Evolutionary conservation across 192 early-diverging fungal species (phyloP).

Genomic region (Umbelopsis isabellina): DNA sequence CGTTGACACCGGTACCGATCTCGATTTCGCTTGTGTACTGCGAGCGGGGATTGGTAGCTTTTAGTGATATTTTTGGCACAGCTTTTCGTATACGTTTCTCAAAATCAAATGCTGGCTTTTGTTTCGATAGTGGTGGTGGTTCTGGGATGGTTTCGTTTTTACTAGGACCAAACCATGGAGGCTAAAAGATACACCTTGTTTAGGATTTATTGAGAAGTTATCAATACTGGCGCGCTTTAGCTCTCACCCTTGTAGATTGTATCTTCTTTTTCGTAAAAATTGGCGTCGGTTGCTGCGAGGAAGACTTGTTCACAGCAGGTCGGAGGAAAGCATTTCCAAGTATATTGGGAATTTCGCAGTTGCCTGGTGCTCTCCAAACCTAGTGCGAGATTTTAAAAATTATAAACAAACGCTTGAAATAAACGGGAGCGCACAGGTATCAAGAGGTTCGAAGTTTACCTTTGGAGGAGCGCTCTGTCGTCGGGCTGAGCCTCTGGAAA

Average conservation of each 20-base stretch:
- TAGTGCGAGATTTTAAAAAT: not conserved
- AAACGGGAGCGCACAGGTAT: not conserved
- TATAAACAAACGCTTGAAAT: not conserved
- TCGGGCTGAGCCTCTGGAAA: constrained; percentile 11
- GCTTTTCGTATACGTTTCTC: constrained; percentile 38
- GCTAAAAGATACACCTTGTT: constrained; percentile 21
- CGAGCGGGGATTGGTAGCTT: constrained; percentile 28
- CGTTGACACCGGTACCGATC: constrained; percentile 45
- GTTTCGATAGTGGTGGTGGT: constrained; percentile 8
- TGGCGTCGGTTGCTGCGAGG: not conserved
- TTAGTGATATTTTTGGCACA: constrained; percentile 31
- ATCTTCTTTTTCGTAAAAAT: not conserved
- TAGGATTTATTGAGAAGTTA: not conserved
- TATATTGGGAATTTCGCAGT: constrained; percentile 39
- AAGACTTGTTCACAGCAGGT: not conserved
- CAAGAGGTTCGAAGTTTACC: not conserved
- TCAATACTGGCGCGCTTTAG: too few species aligned
- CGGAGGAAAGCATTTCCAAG: constrained; percentile 35
- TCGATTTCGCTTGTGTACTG: constrained; percentile 34
- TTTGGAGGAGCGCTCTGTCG: constrained; percentile 18
- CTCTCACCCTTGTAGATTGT: constrained; percentile 12
- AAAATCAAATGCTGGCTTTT: constrained; percentile 24
- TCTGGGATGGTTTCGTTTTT: constrained; percentile 19
- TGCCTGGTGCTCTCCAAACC: constrained; percentile 35
- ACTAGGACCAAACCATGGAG: constrained; percentile 32